These are phyloP conservation scores for Isoetes taiwanensis DNA, from an alignment of 75 land plant genomes.

Conservation along the genomic window DNA sequence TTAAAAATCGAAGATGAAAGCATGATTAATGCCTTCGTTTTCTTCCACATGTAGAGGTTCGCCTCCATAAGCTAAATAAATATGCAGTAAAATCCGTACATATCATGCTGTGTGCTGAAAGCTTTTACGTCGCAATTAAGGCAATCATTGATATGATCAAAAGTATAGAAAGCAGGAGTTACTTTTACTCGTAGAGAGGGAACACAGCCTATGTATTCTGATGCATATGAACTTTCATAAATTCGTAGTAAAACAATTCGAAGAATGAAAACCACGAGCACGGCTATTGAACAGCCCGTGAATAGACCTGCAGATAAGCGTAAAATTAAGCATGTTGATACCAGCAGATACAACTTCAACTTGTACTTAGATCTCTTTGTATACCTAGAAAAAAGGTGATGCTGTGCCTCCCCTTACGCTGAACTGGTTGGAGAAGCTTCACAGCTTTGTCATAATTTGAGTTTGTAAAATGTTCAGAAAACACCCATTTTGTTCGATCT, in stretches of 20 bases:
- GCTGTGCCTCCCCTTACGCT: not conserved
- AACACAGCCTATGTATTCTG: not conserved
- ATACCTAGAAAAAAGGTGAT: not conserved
- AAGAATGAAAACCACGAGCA: not conserved
- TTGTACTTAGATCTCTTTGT: not conserved
- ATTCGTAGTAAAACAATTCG: not conserved
- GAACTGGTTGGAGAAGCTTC: not conserved
- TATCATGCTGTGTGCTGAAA: no score
- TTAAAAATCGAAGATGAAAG: not conserved
- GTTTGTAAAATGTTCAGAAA: not conserved
- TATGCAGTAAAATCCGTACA: no score
- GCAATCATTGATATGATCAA: not conserved
- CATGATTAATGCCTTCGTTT: not conserved
- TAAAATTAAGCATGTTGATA: not conserved
- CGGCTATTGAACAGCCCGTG: not conserved
- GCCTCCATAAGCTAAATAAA: not conserved
- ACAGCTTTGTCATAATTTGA: not conserved
- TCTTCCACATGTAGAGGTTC: not conserved
- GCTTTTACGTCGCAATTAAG: not conserved
- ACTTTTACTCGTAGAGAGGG: not conserved
- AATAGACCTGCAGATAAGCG: not conserved
- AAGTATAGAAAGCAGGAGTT: not conserved
- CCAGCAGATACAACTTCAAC: no score
- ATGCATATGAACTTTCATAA: not conserved
- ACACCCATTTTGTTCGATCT: not conserved